phyloP scores from a whole-genome alignment of 805 yeast genomes.

The Ogataea thermomethanolica region DNA sequence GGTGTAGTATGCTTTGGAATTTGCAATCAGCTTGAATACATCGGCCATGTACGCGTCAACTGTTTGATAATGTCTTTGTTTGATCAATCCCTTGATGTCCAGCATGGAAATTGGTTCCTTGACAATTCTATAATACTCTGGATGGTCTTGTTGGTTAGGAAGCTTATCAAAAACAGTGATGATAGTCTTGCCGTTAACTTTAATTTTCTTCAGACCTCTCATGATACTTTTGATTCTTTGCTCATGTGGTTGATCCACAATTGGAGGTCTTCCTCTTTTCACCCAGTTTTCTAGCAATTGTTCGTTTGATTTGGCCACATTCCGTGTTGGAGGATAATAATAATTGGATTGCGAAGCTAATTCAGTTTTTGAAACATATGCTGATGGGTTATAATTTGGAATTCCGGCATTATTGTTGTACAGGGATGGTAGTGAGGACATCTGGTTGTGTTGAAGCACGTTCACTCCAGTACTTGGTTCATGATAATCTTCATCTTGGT shows the following conservation, averaged over 20 bases:
- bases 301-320: conserved; percentile 21
- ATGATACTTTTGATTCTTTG: conserved; percentile 85
- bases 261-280: conserved; percentile 87
- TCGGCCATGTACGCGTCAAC: conserved; percentile 79
- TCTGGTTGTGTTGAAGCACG: conserved; percentile 4
- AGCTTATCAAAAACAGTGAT: conserved; percentile 67
- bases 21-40: conserved; percentile 67
- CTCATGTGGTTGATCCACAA: conserved; percentile 87
- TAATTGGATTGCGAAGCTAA: conserved; percentile 24
- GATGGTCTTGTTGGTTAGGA: conserved; percentile 60
- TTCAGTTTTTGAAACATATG: conserved; percentile 28
- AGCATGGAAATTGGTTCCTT: conserved; percentile 63
- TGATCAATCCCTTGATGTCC: conserved; percentile 76
- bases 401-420: conserved; percentile 6
- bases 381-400: conserved; percentile 27
- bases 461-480: conserved; percentile 6
- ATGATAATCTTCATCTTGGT: conserved; percentile 20
- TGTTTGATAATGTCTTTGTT: conserved; percentile 73
- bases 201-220: conserved; percentile 74
- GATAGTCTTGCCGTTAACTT: conserved; percentile 46
- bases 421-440: conserved; percentile 5
- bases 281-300: conserved; percentile 42
- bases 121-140: conserved; percentile 53
- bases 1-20: conserved; percentile 64
- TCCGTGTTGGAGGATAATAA: conserved; percentile 28